Evolutionary conservation across 2,329 filamentous ascomycete species (phyloP).

Genomic region (Penicillium sp.): DNA sequence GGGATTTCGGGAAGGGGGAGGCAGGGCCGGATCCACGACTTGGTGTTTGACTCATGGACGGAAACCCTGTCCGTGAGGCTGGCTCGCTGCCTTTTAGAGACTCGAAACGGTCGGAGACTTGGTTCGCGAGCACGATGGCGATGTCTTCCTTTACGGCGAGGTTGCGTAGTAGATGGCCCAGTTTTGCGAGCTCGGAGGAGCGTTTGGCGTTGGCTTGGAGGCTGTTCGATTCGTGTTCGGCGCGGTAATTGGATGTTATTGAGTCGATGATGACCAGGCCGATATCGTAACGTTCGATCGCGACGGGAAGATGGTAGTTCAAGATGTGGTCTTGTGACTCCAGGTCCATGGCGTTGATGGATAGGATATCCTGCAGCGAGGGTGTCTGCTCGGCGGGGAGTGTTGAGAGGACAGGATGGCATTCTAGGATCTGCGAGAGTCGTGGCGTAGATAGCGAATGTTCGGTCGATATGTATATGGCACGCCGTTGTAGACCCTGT

Average conservation of each 20-base stretch:
- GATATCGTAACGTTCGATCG: conserved; percentile 64
- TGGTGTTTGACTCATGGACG: conserved; percentile 12
- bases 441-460: conserved; percentile 72
- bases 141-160: conserved; percentile 66
- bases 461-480: conserved; percentile 91
- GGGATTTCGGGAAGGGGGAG: conserved; percentile 17
- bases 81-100: conserved; percentile 8
- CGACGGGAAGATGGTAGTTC: conserved; percentile 80
- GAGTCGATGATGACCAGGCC: conserved; percentile 83
- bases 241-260: conserved; percentile 89
- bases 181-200: conserved; percentile 63
- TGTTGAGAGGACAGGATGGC: conserved; percentile 53
- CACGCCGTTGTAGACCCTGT: conserved; percentile 60
- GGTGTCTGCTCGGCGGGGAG: conserved; percentile 42
- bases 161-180: conserved; percentile 64
- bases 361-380: conserved; percentile 67
- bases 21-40: conserved; percentile 13
- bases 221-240: conserved; percentile 52
- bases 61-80: conserved; percentile 3
- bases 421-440: conserved; percentile 65
- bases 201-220: conserved; percentile 59
- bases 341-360: conserved; percentile 75
- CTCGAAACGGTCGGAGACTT: conserved; percentile 81
- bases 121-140: conserved; percentile 85
- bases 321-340: conserved; percentile 94